Base-by-base conservation (phyloP, 2,329 filamentous ascomycete species). In the Aspergillus hiratsukae region DNA sequence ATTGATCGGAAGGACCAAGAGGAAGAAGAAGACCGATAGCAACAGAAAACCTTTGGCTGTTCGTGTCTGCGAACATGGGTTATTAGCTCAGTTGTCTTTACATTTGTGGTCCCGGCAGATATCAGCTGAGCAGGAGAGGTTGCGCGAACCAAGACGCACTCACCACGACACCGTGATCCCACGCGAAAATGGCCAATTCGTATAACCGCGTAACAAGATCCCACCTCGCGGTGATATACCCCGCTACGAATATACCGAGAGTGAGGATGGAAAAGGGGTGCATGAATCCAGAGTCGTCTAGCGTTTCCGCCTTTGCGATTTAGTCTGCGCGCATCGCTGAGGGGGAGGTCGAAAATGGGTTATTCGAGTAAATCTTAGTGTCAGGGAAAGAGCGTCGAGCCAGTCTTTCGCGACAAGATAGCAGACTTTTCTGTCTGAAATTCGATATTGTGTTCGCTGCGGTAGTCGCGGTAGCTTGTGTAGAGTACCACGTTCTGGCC, bases 151-250 rank as follows among this genome's bases (percentile, higher is more conserved):
- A 37, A 48, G 43, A 57, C 43, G 51, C 50, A 80, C 88, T 70
- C 80, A 96, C 91, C 73, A 97, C 89, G 69, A 99, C 94, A 72
- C 93, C 91, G 90, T 97, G 90, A 76, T 97, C 90, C 91, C 92
- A 97, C 66, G 95, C 94, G 75, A 97, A 99, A 64, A 96, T 89
- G 66, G 91, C 89, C 69, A 99, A 86, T 78, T 99, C 93, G 87
- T 97, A 96, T 69, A 97, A 83, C 69, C 92, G 88, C 67, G 93
- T 97, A 66, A 97, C 91, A 61, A 99, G 87, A 78, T 97, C 94
- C 92, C 94, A 99, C 82, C 94, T 89, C 73, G 94, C 94, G 78
- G 94, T 99, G 76, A 93, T 97, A 83, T 99, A 99, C 77, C 94
- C 94, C 80, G 94, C 93, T 83, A 97, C 89, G 81, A 99, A 99